Conservation (phyloP, 225 moss, liverwort and hornwort genomes). For the Marchantia polymorpha region DNA sequence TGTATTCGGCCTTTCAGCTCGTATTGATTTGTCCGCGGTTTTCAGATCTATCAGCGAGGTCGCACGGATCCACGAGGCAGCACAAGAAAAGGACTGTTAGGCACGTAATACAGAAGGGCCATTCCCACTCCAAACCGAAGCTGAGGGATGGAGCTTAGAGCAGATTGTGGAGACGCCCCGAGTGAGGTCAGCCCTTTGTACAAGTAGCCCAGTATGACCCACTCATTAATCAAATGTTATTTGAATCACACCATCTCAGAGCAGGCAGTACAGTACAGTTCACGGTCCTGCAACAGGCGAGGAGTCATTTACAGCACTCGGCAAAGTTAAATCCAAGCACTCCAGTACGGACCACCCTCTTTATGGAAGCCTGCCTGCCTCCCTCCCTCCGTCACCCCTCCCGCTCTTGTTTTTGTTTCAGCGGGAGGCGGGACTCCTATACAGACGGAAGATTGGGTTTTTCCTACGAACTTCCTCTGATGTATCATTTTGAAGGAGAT, state of each 20-base stretch:
- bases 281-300: background rate
- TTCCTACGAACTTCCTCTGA: no score
- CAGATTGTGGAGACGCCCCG: background rate
- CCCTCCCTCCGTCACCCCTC: background rate
- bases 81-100: conserved; percentile 8
- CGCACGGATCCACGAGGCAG: conserved; percentile 8
- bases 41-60: conserved; percentile 13
- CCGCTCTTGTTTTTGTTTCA: no score
- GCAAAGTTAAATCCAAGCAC: background rate
- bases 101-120: conserved; percentile 2
- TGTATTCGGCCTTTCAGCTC: no score
- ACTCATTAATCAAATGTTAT: background rate
- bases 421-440: background rate
- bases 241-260: background rate
- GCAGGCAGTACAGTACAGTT: background rate
- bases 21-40: background rate
- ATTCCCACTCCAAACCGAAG: background rate
- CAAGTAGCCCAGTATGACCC: background rate
- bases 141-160: background rate
- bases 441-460: no score
- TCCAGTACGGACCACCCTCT: background rate
- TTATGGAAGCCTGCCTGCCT: background rate
- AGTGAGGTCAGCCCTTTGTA: conserved; percentile 4
- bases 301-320: no score
- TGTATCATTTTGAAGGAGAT: no score